Percentiles rank a stretch among this genome's conserved stretches.
These are phyloP conservation scores for Heterococcus sp. DNA, from an alignment of 108 stramenopile species.

Conservation along the genomic window DNA sequence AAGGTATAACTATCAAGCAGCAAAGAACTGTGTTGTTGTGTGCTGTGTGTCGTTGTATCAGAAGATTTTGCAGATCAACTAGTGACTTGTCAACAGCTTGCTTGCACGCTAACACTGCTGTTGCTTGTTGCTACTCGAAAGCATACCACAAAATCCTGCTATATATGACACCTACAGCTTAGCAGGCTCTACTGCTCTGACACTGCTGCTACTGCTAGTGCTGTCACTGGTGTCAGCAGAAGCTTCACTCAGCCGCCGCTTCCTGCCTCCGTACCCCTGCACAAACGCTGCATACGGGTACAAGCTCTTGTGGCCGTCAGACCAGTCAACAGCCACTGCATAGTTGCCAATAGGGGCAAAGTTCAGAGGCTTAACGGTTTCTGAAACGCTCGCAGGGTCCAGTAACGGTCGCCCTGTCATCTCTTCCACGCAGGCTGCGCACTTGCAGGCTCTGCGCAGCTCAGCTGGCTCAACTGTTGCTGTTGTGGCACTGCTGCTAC, in stretches of 20 bases:
- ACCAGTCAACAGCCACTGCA: conserved; percentile 56
- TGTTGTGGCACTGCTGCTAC: too few species aligned
- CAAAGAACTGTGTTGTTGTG: not conserved
- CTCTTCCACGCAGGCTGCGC: conserved; percentile 56
- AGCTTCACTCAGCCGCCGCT: not conserved
- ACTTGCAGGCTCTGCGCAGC: conserved; percentile 47
- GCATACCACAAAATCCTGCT: not conserved
- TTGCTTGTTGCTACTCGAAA: too few species aligned
- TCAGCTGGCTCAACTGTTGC: conserved; percentile 14
- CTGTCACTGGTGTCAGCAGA: too few species aligned
- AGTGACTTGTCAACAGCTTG: not conserved
- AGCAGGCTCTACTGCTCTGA: not conserved
- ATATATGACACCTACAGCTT: not conserved
- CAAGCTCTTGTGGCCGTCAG: conserved; percentile 57
- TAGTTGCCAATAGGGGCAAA: conserved; percentile 58
- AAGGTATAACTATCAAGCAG: not conserved
- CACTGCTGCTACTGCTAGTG: not conserved
- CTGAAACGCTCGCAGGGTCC: conserved; percentile 38
- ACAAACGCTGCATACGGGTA: conserved; percentile 41
- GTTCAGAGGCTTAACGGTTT: conserved; percentile 32
- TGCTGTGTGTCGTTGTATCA: not conserved
- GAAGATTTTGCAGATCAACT: not conserved
- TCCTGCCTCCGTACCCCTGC: conserved; percentile 7
- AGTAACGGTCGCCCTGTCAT: conserved; percentile 45
- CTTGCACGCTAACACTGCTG: not conserved